Conservation (phyloP, 371 early-diverging fungal species). For the Haplosporangium sp. region DNA sequence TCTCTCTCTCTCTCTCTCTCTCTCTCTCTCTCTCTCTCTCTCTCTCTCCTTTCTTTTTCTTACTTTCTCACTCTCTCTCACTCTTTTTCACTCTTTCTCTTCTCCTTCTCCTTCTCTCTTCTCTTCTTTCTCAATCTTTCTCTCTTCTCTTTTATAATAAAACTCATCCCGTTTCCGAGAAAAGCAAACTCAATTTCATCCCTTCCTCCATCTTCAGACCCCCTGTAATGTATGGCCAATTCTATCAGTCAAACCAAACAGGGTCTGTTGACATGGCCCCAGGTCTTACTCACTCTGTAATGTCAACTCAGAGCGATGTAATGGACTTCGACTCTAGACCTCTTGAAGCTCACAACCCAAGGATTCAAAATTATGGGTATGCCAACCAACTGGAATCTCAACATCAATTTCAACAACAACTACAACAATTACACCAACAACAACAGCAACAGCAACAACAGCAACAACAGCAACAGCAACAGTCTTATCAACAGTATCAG, state of each 20-base stretch:
- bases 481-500: constrained; percentile 3
- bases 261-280: constrained; percentile 36
- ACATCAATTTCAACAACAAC: constrained; percentile 19
- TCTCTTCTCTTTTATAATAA: too few relatives aligned
- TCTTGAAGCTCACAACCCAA: constrained; percentile 15
- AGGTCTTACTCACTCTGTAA: constrained; percentile 33
- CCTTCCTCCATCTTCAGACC: background rate
- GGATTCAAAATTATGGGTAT: constrained; percentile 10
- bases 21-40: background rate
- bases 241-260: constrained; percentile 18
- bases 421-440: constrained; percentile 4
- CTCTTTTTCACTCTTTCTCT: too few relatives aligned
- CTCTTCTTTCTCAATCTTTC: background rate
- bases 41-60: too few relatives aligned
- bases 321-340: constrained; percentile 37
- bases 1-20: background rate
- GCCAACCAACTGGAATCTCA: constrained; percentile 18
- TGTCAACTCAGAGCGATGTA: constrained; percentile 23
- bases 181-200: background rate
- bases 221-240: constrained; percentile 15
- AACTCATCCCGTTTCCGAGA: too few relatives aligned
- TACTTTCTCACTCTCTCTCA: too few relatives aligned
- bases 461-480: background rate
- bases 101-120: too few relatives aligned
- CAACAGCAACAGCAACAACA: background rate